These are phyloP conservation scores for Citrus australasica DNA, from an alignment of 345 rosid genomes.

Conservation along the genomic window DNA sequence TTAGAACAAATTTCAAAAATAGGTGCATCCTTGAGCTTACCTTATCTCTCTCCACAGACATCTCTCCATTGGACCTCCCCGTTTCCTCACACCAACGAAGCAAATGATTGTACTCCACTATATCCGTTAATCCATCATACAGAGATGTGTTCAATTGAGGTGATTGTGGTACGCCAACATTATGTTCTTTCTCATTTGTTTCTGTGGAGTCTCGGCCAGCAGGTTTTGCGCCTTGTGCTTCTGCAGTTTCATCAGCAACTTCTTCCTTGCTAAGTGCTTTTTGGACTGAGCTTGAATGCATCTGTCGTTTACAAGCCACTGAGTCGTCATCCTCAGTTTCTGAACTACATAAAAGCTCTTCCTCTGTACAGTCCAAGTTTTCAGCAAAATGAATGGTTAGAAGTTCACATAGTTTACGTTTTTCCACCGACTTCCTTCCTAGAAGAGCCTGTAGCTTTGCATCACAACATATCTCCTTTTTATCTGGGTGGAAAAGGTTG, in stretches of 20 bases:
- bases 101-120: background rate
- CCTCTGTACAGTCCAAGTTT: constrained; percentile 13
- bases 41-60: background rate
- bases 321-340: constrained; percentile 1
- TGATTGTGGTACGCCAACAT: too few species aligned
- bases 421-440: constrained; percentile 35
- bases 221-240: too few species aligned
- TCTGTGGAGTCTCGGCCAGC: too few species aligned
- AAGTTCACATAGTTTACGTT: constrained; percentile 27
- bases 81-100: background rate
- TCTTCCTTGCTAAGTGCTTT: constrained; percentile 4
- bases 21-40: background rate
- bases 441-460: constrained; percentile 35
- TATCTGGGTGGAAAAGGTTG: constrained; percentile 29
- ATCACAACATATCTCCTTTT: constrained; percentile 49
- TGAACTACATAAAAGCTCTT: too few species aligned
- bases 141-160: too few species aligned
- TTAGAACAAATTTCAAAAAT: background rate
- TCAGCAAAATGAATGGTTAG: constrained; percentile 39
- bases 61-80: constrained; percentile 12
- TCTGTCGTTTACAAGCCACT: constrained; percentile 9
- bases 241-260: background rate
- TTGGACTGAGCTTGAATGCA: background rate
- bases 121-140: background rate
- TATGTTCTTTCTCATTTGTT: too few species aligned